Conservation (phyloP, 495 filamentous ascomycete species). For the Aspergillus bertholletiae region DNA sequence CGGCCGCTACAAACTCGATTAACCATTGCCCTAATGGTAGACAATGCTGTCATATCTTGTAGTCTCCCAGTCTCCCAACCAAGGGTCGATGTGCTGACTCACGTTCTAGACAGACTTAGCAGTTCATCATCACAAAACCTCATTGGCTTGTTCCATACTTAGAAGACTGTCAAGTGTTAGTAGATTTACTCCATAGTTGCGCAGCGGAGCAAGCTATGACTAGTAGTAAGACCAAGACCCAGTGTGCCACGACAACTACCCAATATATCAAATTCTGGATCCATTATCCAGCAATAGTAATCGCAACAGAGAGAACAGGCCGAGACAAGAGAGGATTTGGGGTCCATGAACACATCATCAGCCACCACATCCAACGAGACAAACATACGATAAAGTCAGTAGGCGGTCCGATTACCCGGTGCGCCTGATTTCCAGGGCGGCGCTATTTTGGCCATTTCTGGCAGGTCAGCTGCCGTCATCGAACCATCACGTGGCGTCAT, state of each 20-base stretch:
- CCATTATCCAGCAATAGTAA: neutral
- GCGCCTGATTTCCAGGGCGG: conserved; percentile 1
- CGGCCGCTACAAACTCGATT: neutral
- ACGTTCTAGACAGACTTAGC: conserved; percentile 9
- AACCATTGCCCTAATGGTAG: no score
- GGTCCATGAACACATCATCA: neutral
- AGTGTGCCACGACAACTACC: neutral
- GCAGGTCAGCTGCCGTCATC: conserved; percentile 23
- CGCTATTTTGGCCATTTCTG: conserved; percentile 7
- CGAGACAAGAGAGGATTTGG: neutral
- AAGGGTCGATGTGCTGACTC: conserved; percentile 3
- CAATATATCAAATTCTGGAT: neutral
- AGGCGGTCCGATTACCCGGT: neutral
- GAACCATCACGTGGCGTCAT: conserved; percentile 32
- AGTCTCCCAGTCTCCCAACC: neutral
- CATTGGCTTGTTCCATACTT: conserved; percentile 9
- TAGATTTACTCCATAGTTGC: no score
- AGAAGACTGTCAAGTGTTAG: no score
- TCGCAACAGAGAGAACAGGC: neutral
- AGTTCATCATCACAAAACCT: neutral
- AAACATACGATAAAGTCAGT: neutral
- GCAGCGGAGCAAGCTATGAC: no score
- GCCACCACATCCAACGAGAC: neutral
- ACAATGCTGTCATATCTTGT: conserved; percentile 12
- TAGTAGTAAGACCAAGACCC: no score